Evolutionary conservation across 768 basidiomycete genomes (phyloP), one percentile per base, ranked within the genome.

Genomic region (Boletus speciosus): DNA sequence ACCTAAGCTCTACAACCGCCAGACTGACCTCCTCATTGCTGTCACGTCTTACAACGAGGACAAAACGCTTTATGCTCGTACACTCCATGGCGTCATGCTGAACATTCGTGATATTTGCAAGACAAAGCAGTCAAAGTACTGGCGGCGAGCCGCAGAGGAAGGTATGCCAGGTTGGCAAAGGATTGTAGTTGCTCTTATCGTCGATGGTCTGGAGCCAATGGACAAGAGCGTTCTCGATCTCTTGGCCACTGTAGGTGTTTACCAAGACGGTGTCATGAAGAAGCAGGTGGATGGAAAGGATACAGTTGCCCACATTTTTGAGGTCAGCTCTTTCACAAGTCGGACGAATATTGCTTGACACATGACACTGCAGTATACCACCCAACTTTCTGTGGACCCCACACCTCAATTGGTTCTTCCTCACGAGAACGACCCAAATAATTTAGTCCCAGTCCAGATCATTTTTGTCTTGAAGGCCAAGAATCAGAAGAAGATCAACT

Each of bases 31-130:
- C 7, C 81, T 98, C 25, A 96, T 98, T 63, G 95, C 93, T 10
- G 90, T 98, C 58, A 97, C 93, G 6, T 91, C 87, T 4, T 93
- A 93, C 75, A 93, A 93, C 58, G 92, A 94, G 70, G 90, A 93
- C 80, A 93, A 93, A 76, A 86, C 84, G 6, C 81, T 93, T n/a
- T 91, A 93, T 65, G 83, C 90, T 27, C 86, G 89, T 59, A 98
- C 96, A 0, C 77, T 98, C 38, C 96, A 98, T 66, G 91, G 91
- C 58, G 88, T 98, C 64, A 98, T 98, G 95, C 72, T 96, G 58
- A 98, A 99, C 72, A 96, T 98, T 57, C 89, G 95, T 60, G 90
- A 98, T 63, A 98, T 98, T 61, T 95, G 93, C 81, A 93, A 89
- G 74, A 94, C 92, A 39, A 95, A 95, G 70, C 88, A 90, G 65